phyloP scores from a whole-genome alignment of 805 yeast genomes.

The Yamadazyma tumulicola region DNA sequence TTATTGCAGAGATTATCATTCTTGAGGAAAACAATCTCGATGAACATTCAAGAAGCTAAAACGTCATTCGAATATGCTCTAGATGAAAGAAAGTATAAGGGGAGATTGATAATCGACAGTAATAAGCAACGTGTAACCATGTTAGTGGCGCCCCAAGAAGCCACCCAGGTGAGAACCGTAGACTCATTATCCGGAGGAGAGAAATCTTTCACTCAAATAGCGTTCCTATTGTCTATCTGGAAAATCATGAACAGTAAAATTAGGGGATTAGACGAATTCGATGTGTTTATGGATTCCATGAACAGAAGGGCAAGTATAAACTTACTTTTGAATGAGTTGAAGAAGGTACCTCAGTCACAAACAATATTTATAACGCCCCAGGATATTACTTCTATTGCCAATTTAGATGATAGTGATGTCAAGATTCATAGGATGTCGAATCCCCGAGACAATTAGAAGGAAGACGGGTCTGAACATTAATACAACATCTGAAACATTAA shows the following conservation, averaged over 20 bases:
- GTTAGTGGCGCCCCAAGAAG: constrained; percentile 59
- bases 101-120: constrained; percentile 64
- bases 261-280: constrained; percentile 93
- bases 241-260: constrained; percentile 82
- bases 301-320: constrained; percentile 78
- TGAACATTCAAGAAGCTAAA: constrained; percentile 29
- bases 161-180: constrained; percentile 60
- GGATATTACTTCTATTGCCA: constrained; percentile 73
- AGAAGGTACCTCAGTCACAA: constrained; percentile 66
- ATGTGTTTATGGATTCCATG: constrained; percentile 95
- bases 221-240: constrained; percentile 88
- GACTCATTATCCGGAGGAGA: constrained; percentile 95
- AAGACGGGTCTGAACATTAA: no score
- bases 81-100: constrained; percentile 67
- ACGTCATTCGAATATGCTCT: constrained; percentile 55
- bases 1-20: constrained; percentile 29
- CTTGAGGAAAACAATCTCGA: constrained; percentile 29
- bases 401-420: constrained; percentile 50
- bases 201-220: constrained; percentile 88
- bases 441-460: constrained; percentile 24
- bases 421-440: constrained; percentile 57
- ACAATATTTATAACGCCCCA: constrained; percentile 93
- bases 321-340: constrained; percentile 65
- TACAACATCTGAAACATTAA: no score
- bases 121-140: constrained; percentile 48